A percentile compares a stretch with the other conserved stretches of the same genome.
Evolutionary conservation across 306 rosid species (phyloP).

Genomic region (Vigna reflexopilosa): DNA sequence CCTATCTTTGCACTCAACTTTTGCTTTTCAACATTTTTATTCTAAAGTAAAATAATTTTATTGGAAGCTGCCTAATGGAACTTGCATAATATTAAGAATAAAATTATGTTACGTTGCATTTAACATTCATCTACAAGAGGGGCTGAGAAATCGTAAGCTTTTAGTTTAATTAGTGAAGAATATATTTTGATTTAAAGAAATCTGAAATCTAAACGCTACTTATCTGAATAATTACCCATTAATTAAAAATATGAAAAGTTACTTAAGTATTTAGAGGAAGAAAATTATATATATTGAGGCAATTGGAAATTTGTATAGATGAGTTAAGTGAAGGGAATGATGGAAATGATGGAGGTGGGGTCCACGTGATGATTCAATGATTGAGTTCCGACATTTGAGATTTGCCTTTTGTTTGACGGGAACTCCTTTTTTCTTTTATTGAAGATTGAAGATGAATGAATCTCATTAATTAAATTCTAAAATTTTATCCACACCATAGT

Average conservation of each 20-base stretch:
- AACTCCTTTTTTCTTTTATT: constrained; percentile 33
- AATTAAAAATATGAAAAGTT: too few species aligned
- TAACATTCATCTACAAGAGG: neutral
- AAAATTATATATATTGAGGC: neutral
- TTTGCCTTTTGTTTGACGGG: constrained; percentile 26
- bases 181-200: neutral
- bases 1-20: neutral
- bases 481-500: neutral
- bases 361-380: constrained; percentile 38
- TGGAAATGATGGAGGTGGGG: neutral
- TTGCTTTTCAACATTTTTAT: neutral
- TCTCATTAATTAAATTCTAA: constrained; percentile 15
- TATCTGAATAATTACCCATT: neutral
- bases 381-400: constrained; percentile 43
- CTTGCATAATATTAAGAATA: too few species aligned
- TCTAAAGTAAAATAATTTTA: too few species aligned
- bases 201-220: neutral
- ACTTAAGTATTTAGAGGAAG: neutral
- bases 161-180: neutral
- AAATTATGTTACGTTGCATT: too few species aligned
- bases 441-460: constrained; percentile 15
- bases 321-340: neutral
- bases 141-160: neutral
- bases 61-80: too few species aligned
- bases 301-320: too few species aligned